phyloP scores from a whole-genome alignment of 306 rosid species.

The Hippophae tibetana region DNA sequence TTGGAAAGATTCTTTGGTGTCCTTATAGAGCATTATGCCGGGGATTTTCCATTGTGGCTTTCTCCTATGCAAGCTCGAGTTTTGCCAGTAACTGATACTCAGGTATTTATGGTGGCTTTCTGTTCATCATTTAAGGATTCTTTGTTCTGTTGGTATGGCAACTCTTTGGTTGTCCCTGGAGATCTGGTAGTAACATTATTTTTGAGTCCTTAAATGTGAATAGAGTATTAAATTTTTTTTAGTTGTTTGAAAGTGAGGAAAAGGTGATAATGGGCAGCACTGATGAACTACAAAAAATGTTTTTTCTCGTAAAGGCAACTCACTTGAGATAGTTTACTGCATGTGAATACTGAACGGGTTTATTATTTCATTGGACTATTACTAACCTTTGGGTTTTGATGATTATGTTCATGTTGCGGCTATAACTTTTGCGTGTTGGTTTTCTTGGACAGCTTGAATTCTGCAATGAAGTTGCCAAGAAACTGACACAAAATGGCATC shows the following conservation, averaged over 20 bases:
- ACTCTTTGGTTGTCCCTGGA: too few species aligned
- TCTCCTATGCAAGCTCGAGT: constrained; percentile 89
- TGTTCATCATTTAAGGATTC: not conserved
- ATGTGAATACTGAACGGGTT: not conserved
- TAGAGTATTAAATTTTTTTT: too few species aligned
- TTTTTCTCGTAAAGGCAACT: too few species aligned
- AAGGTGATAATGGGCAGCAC: too few species aligned
- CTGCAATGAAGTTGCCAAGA: constrained; percentile 57
- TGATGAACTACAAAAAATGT: too few species aligned
- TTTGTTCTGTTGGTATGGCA: not conserved
- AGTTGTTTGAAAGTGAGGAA: too few species aligned
- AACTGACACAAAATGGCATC: constrained; percentile 55
- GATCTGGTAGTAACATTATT: too few species aligned
- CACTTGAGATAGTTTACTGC: not conserved
- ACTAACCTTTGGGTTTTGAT: not conserved
- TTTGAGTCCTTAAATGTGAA: too few species aligned
- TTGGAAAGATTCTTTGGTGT: constrained; percentile 93
- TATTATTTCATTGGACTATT: not conserved
- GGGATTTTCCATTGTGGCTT: constrained; percentile 96
- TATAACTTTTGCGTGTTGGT: constrained; percentile 3
- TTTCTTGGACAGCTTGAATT: constrained; percentile 48
- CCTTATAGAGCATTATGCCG: constrained; percentile 91
- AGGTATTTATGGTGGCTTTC: constrained; percentile 37
- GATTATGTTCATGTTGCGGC: not conserved
- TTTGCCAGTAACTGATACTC: constrained; percentile 80